phyloP scores from a whole-genome alignment of 2,329 filamentous ascomycete genomes.

The Thelonectria olida region DNA sequence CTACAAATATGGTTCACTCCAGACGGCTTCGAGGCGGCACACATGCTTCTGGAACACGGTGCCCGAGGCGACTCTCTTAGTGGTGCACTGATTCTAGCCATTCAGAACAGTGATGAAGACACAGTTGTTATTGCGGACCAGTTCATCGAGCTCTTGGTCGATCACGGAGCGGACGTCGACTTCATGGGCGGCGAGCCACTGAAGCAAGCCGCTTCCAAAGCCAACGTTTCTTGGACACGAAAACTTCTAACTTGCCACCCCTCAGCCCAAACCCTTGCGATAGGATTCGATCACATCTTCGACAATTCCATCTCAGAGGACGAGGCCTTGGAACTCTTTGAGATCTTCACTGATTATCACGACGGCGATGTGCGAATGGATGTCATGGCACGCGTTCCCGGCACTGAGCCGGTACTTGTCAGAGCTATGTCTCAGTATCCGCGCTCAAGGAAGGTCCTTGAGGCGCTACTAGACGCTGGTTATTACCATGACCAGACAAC shows the following conservation, averaged over 20 bases:
- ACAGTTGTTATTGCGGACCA: constrained; percentile 51
- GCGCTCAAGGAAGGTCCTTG: constrained; percentile 60
- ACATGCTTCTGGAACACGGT: constrained; percentile 59
- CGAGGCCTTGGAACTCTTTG: constrained; percentile 59
- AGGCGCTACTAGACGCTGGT: constrained; percentile 64
- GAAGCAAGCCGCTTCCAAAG: constrained; percentile 61
- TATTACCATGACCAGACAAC: constrained; percentile 67
- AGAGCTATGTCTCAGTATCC: constrained; percentile 65
- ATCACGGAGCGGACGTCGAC: constrained; percentile 57
- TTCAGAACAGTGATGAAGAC: constrained; percentile 53
- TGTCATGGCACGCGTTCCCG: constrained; percentile 55
- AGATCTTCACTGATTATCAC: constrained; percentile 60
- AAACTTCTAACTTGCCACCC: constrained; percentile 61
- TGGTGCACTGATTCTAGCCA: constrained; percentile 55
- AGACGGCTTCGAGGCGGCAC: constrained; percentile 56
- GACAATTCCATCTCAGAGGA: constrained; percentile 60
- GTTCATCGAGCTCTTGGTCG: constrained; percentile 54
- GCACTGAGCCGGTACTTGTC: constrained; percentile 59
- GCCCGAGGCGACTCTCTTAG: constrained; percentile 57
- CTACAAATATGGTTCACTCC: constrained; percentile 57
- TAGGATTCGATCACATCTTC: constrained; percentile 66
- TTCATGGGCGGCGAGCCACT: constrained; percentile 63
- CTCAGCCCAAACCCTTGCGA: constrained; percentile 57
- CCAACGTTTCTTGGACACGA: constrained; percentile 58
- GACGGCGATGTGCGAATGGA: constrained; percentile 60